Evolutionary conservation across 2,329 filamentous ascomycete species (phyloP), one percentile per base, ranked within the genome.

Genomic region (Diplocarpon mali): DNA sequence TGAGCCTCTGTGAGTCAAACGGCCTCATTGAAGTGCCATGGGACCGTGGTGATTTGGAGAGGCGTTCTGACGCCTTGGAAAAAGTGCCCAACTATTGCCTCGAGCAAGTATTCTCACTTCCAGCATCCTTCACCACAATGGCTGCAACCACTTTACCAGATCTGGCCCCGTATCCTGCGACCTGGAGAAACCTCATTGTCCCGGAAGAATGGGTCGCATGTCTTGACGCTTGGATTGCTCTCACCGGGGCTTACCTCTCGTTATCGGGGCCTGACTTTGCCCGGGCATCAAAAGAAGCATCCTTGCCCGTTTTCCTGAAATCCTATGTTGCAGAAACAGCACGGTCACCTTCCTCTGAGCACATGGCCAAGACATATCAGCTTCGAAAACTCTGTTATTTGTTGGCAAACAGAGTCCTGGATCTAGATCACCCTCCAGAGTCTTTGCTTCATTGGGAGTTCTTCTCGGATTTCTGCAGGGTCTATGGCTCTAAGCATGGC

Each of bases 151-250:
- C 6, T 15, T 35, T 35, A 39, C 87, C 87, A 35, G 73, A 80
- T 29, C 72, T 95, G 64, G 87, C 83, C 46, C 76, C 83, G 15
- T 88, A 92, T 56, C 90, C 89, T 14, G 73, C 80, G 49, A 67
- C 69, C 44, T 78, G 87, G 67, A 78, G 79, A 58, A 73, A 75
- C 53, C 73, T 74, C 53, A 73, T 95, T 48, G 69, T 72, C 32
- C 66, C 78, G 3, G 66, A 72, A 40, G 85, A 95, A 64, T 95
- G 88, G 88, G 72, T 82, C 52, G 70, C 75, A 28, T 87, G 83
- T 60, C 67, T 93, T 38, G 75, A 83, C 51, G 80, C 85, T 30
- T 95, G 87, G 87, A 67, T 79, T 14, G 67, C 76, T 10, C 70
- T 95, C 6, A 67, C 77, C 6, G 71, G 80, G 42, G 72, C 79